phyloP scores from a whole-genome alignment of 2,329 filamentous ascomycete genomes.

The Calonectria pauciramosa region DNA sequence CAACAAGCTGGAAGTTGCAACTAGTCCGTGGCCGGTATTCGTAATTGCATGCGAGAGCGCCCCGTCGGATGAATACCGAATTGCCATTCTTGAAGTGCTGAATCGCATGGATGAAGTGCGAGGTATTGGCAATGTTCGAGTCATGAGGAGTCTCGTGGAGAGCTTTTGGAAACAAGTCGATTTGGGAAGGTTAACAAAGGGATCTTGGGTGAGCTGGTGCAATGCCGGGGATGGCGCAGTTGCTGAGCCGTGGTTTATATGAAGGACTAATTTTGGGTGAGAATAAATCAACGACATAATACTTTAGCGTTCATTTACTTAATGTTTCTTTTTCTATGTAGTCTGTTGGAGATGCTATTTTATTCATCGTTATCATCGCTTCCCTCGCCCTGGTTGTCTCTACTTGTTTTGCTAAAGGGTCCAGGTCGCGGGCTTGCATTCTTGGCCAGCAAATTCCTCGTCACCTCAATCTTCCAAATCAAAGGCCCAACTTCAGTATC shows the following conservation, averaged over 20 bases:
- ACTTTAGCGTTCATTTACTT: background rate
- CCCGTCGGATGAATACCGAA: slow-evolving; percentile 56
- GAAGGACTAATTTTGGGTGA: background rate
- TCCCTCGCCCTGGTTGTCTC: background rate
- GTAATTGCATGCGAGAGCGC: slow-evolving; percentile 60
- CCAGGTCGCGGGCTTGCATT: slow-evolving; percentile 45
- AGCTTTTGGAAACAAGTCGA: slow-evolving; percentile 62
- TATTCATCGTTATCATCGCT: background rate
- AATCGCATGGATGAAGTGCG: slow-evolving; percentile 58
- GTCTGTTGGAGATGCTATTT: background rate
- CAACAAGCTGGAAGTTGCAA: slow-evolving; percentile 55
- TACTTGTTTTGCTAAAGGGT: background rate
- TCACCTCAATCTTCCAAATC: slow-evolving; percentile 52
- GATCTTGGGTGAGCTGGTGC: slow-evolving; percentile 24
- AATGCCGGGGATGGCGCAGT: slow-evolving; percentile 26
- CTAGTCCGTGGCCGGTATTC: slow-evolving; percentile 64
- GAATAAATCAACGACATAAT: background rate
- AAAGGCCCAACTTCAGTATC: slow-evolving; percentile 49
- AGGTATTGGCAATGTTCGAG: slow-evolving; percentile 60
- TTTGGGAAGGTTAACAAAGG: slow-evolving; percentile 44
- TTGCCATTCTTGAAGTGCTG: slow-evolving; percentile 55
- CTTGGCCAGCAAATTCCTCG: slow-evolving; percentile 53
- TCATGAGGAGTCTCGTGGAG: slow-evolving; percentile 59
- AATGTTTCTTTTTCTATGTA: background rate
- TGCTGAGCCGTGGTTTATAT: slow-evolving; percentile 40